Evolutionary conservation across 176 grass and related monocot species (phyloP), one percentile per base, ranked within the genome.

Genomic region (Luzula sylvatica): DNA sequence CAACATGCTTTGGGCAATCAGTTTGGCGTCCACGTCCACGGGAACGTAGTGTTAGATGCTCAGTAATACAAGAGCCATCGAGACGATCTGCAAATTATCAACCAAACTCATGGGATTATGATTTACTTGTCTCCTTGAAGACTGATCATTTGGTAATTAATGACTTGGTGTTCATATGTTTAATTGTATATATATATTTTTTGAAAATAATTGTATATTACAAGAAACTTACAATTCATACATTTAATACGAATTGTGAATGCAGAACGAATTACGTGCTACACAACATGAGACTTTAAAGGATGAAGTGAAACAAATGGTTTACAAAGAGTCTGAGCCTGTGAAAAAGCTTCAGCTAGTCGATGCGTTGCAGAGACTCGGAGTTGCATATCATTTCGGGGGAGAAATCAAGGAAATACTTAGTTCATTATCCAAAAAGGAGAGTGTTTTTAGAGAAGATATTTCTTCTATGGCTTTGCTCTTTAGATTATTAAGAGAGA

Each of bases 401-500:
- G 54, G 56, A 8, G 76, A 80, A 22, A 80, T 86, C 14, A 30
- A 48, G 5, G 15, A 25, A 13, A 38, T 68, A 14, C 58, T 75
- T 4, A 29, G 7, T 4, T 64, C 67, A 9, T 19, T 78, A 11
- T 48, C 48, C 16, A 48, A 55, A 17, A 57, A 46, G 1, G 19
- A 66, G 8, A 42, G 11, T 42, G 6, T 6, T 2, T 21, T 53
- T 1, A 67, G 50, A 15, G 18, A 75, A 5, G 50, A 58, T 61
- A 7, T 58, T 41, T 9, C 51, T 25, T 55, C 49, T 0, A 16
- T 48, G 21, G 29, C 77, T 6, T 57, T 87, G 26, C 50, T 52
- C 2, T 82, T 87, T 40, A 70, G 69, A 46, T 42, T 82, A 52
- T 69, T 73, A 5, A 73, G 78, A 52, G 69, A 82, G 20, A 61